Evolutionary conservation across 2,329 filamentous ascomycete genomes (phyloP).

Genomic region (Penicillium brasilianum): DNA sequence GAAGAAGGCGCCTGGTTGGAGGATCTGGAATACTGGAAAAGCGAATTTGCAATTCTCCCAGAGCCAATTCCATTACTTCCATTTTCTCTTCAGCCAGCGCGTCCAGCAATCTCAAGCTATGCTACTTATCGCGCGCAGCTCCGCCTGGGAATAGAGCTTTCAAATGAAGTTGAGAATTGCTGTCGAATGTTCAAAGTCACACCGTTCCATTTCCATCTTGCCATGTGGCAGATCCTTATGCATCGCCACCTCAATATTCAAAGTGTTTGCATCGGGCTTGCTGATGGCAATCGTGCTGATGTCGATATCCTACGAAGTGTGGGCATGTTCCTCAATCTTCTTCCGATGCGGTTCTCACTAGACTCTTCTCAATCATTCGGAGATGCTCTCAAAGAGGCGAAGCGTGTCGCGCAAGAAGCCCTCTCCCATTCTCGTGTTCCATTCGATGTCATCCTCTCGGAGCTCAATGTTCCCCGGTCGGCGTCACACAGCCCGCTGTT

Average conservation of each 20-base stretch:
- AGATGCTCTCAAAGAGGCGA: conserved; percentile 35
- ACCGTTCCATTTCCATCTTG: conserved; percentile 55
- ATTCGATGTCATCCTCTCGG: conserved; percentile 55
- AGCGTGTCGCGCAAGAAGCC: conserved; percentile 40
- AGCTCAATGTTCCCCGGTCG: conserved; percentile 50
- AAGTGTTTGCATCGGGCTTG: conserved; percentile 55
- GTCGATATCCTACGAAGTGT: conserved; percentile 41
- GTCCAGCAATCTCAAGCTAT: conserved; percentile 20
- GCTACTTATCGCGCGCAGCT: conserved; percentile 16
- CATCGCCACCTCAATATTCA: conserved; percentile 41
- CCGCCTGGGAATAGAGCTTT: conserved; percentile 10
- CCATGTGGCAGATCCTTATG: conserved; percentile 48
- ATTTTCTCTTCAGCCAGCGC: conserved; percentile 17
- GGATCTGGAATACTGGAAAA: conserved; percentile 30
- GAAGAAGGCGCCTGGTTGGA: conserved; percentile 34
- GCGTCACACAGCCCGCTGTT: conserved; percentile 53
- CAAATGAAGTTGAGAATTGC: conserved; percentile 19
- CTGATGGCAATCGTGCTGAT: conserved; percentile 51
- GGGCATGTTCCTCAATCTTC: conserved; percentile 57
- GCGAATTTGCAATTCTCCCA: conserved; percentile 17
- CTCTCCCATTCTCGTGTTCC: conserved; percentile 54
- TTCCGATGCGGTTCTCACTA: conserved; percentile 51
- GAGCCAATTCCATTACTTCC: conserved; percentile 23
- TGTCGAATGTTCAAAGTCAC: conserved; percentile 39
- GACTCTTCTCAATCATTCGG: conserved; percentile 34